Conservation (phyloP, 176 grass and related monocot genomes). For the Poa pratensis region DNA sequence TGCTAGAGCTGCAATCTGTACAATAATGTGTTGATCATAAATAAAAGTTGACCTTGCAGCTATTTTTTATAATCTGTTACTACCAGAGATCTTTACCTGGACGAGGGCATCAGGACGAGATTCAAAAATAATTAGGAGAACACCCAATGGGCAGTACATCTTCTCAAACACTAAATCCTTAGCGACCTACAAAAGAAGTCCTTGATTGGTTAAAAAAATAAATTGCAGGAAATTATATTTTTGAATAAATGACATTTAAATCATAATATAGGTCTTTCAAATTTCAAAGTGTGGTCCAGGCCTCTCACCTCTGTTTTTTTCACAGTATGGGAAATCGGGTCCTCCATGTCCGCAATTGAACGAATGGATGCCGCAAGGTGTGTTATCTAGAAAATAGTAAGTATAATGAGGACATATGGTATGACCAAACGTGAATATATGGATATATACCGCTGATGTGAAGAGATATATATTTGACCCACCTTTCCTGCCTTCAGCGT, state of each 20-base stretch:
- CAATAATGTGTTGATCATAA: constrained; percentile 6
- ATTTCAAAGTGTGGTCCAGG: constrained; percentile 13
- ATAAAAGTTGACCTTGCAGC: constrained; percentile 29
- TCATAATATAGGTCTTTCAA: not conserved
- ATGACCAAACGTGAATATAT: not conserved
- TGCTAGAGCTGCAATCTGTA: constrained; percentile 90
- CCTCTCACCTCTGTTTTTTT: constrained; percentile 90
- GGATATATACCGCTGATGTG: not conserved
- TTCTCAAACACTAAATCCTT: constrained; percentile 90
- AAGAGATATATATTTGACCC: not conserved
- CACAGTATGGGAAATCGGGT: constrained; percentile 82
- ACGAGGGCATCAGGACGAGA: constrained; percentile 95
- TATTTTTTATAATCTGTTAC: not conserved
- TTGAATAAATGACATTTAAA: not conserved
- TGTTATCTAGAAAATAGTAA: constrained; percentile 65
- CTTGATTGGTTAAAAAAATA: constrained; percentile 8
- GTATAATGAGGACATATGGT: not conserved
- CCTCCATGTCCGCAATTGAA: constrained; percentile 90
- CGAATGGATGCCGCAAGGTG: constrained; percentile 79
- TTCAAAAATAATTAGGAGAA: constrained; percentile 95
- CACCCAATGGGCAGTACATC: constrained; percentile 82
- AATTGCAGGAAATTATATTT: not conserved
- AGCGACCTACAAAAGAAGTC: constrained; percentile 62
- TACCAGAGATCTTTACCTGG: constrained; percentile 59
- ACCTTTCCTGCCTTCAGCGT: constrained; percentile 90